Evolutionary conservation across 2,329 filamentous ascomycete genomes (phyloP).

Genomic region (Gyromitra esculenta): DNA sequence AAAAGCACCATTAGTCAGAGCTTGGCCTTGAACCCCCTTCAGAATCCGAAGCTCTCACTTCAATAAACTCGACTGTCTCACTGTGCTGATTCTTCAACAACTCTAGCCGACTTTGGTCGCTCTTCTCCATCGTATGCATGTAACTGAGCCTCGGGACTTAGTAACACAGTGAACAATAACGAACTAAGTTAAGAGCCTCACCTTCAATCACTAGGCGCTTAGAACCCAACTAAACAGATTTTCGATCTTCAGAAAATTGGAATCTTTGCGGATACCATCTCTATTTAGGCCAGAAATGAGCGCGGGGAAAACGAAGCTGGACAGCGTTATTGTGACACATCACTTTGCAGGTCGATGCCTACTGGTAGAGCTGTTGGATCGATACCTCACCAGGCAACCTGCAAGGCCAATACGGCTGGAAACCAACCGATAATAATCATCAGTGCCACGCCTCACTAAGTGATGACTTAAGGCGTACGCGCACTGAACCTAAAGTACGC

Average conservation of each 20-base stretch:
- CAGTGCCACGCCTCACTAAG: background rate
- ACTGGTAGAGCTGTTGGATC: background rate
- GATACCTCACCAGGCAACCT: conserved; percentile 19
- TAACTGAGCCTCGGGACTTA: conserved; percentile 31
- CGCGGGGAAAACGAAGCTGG: conserved; percentile 37
- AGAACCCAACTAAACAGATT: conserved; percentile 11
- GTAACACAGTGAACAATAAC: background rate
- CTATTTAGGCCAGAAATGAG: conserved; percentile 13
- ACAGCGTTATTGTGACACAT: conserved; percentile 45
- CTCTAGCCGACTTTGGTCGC: conserved; percentile 40
- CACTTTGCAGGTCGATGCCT: conserved; percentile 35
- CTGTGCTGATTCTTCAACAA: conserved; percentile 32
- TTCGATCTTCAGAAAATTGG: conserved; percentile 8
- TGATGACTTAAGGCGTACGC: background rate
- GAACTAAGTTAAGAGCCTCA: conserved; percentile 20
- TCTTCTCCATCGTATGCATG: conserved; percentile 36
- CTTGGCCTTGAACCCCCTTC: background rate
- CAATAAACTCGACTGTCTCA: conserved; percentile 42
- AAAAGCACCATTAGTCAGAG: background rate
- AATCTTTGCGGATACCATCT: conserved; percentile 17
- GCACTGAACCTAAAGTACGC: background rate
- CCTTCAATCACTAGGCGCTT: conserved; percentile 24
- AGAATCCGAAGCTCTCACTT: conserved; percentile 21
- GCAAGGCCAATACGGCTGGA: background rate
- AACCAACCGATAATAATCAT: conserved; percentile 3